phyloP scores from a whole-genome alignment of 495 filamentous ascomycete species.

The Penicillium atrosanguineum region DNA sequence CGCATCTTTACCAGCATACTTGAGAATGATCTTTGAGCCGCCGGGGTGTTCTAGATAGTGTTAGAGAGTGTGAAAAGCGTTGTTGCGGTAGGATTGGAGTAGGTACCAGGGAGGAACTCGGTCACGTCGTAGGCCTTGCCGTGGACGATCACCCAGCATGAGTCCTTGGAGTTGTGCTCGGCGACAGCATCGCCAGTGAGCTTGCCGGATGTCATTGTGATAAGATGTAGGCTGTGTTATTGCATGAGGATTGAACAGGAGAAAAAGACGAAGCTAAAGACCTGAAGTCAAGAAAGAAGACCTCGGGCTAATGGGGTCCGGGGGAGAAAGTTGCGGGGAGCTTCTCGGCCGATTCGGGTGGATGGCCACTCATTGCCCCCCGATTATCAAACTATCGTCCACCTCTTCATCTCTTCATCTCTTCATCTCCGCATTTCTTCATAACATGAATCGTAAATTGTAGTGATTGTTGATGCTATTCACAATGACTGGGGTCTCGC shows the following conservation, averaged over 20 bases:
- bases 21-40: conserved; percentile 76
- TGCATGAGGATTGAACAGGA: conserved; percentile 1
- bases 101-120: conserved; percentile 71
- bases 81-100: background rate
- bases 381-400: background rate
- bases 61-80: conserved; percentile 1
- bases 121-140: conserved; percentile 89
- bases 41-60: conserved; percentile 68
- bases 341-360: conserved; percentile 27
- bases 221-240: background rate
- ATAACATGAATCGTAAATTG: no score
- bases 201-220: conserved; percentile 39
- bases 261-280: conserved; percentile 3
- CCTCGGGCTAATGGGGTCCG: conserved; percentile 35
- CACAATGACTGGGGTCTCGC: no score
- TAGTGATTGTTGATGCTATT: no score
- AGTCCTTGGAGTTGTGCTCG: conserved; percentile 79
- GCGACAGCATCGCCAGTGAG: conserved; percentile 75
- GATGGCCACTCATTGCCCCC: background rate
- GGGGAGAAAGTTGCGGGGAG: conserved; percentile 28
- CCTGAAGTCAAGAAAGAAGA: conserved; percentile 1
- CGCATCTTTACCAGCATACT: conserved; percentile 81
- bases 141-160: conserved; percentile 83
- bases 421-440: no score
- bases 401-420: no score